Base-by-base conservation (phyloP, 768 basidiomycete species). In the Pleurotus pulmonarius region DNA sequence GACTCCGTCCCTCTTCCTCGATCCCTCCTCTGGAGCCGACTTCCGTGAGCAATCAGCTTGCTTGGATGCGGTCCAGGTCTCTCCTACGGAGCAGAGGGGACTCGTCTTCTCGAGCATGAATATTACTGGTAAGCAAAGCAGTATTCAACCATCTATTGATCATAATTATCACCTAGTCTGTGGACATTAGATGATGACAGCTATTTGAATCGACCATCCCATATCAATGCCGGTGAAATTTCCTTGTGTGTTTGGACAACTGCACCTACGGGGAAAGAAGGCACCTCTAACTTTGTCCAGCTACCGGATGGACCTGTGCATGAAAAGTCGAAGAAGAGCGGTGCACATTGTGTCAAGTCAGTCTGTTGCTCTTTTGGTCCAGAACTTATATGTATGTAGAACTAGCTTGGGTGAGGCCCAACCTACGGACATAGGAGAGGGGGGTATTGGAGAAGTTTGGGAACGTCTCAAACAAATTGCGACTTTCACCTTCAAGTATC, bases 311-410 rank as follows among this genome's bases (percentile, higher is more conserved):
- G 49, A n/a, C 56, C 60, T 52, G 59, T 70, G 0, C 64, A 69
- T 38, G 67, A 70, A 46, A 58, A 60, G 16, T 58, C 63, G 1
- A 68, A 70, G 57, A 69, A 68, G 44, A 65, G 60, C 15, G 58
- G 66, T 52, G 57, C 49, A 1, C 70, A 71, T 45, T 60, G 63
- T 43, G 60, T 66, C n/a, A 56, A 58, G 70, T 67, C 22, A 46
- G 67, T 56, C 26, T 26, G 16, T 11, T 22, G 26, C 5, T 12
- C 3, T 29, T 12, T n/a, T 20, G 45, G 24, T 15, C 22, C 8
- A 13, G 51, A 16, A 24, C 18, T 11, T 29, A 18, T 15, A 22
- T 29, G n/a, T 55, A 54, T 12, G 56, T 57, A 4, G 49, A 44
- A 11, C 25, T 51, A 39, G 48, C 47, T 20, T 20, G 20, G 20